Percentiles rank a stretch among this genome's conserved stretches.
Evolutionary conservation across 768 basidiomycete genomes (phyloP).

Genomic region (Chiua virens): DNA sequence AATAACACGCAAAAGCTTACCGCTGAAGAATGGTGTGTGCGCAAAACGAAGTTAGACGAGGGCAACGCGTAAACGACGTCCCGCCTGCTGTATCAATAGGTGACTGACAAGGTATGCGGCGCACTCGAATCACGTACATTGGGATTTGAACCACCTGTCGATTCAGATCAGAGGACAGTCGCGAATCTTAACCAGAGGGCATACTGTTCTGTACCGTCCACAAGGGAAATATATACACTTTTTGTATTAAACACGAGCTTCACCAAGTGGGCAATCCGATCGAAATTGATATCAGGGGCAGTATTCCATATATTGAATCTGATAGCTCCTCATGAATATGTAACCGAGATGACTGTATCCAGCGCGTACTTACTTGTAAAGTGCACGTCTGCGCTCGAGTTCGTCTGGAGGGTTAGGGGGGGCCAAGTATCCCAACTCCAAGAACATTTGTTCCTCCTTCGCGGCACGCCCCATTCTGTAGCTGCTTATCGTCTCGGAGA

Average conservation of each 20-base stretch:
- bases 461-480: slow-evolving; percentile 47
- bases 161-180: slow-evolving; percentile 8
- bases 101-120: not conserved
- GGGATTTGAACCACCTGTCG: slow-evolving; percentile 83
- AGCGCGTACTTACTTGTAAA: slow-evolving; percentile 65
- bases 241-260: slow-evolving; percentile 92
- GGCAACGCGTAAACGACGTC: slow-evolving; percentile 40
- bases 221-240: slow-evolving; percentile 76
- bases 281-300: slow-evolving; percentile 84
- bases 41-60: slow-evolving; percentile 72
- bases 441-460: slow-evolving; percentile 69
- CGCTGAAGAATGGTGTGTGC: slow-evolving; percentile 80
- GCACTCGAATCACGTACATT: slow-evolving; percentile 53
- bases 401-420: slow-evolving; percentile 88
- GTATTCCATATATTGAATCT: slow-evolving; percentile 93
- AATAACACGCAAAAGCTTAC: slow-evolving; percentile 34
- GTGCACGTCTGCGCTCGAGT: slow-evolving; percentile 72
- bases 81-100: slow-evolving; percentile 39
- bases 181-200: slow-evolving; percentile 25
- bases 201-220: slow-evolving; percentile 85
- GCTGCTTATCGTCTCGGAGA: slow-evolving; percentile 33
- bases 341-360: not conserved
- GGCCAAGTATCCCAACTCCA: slow-evolving; percentile 64
- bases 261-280: slow-evolving; percentile 88
- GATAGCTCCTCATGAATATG: slow-evolving; percentile 3